phyloP scores from a whole-genome alignment of 2,329 filamentous ascomycete genomes.

The Xylariales sp. region DNA sequence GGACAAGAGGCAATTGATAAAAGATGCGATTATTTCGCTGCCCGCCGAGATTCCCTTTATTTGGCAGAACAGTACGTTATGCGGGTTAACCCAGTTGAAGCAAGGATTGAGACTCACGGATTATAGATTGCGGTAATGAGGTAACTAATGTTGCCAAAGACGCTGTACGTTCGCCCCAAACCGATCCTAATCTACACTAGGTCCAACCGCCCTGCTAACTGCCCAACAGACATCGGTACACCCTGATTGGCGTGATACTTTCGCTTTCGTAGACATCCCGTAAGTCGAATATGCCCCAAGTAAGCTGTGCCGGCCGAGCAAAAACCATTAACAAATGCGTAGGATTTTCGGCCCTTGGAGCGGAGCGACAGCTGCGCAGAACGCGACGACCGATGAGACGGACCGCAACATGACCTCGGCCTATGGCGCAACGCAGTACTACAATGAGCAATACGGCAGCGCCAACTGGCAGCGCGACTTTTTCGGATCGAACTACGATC shows the following conservation, averaged over 20 bases:
- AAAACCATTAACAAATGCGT: not conserved
- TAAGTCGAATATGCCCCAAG: constrained; percentile 1
- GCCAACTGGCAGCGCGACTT: no score
- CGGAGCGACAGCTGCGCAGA: constrained; percentile 18
- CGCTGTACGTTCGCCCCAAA: not conserved
- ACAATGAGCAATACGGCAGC: constrained; percentile 20
- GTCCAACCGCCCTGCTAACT: not conserved
- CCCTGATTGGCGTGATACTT: no score
- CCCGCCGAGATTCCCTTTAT: constrained; percentile 12
- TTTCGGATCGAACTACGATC: constrained; percentile 8
- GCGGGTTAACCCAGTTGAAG: not conserved
- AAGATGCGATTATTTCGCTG: constrained; percentile 14
- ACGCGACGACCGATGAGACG: constrained; percentile 7
- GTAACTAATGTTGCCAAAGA: constrained; percentile 5
- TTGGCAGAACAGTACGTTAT: constrained; percentile 21
- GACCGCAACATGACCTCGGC: constrained; percentile 4
- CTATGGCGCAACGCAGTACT: constrained; percentile 10
- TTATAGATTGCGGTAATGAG: constrained; percentile 7
- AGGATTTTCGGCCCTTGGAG: constrained; percentile 22
- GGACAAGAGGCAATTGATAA: constrained; percentile 12
- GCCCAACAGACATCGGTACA: constrained; percentile 3
- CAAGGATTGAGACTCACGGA: not conserved
- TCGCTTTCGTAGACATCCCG: constrained; percentile 16
- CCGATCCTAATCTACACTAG: not conserved
- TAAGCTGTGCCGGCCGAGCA: not conserved